Evolutionary conservation across 1,284 basidiomycete species (phyloP).

Genomic region (Microbotryomycetes sp.): DNA sequence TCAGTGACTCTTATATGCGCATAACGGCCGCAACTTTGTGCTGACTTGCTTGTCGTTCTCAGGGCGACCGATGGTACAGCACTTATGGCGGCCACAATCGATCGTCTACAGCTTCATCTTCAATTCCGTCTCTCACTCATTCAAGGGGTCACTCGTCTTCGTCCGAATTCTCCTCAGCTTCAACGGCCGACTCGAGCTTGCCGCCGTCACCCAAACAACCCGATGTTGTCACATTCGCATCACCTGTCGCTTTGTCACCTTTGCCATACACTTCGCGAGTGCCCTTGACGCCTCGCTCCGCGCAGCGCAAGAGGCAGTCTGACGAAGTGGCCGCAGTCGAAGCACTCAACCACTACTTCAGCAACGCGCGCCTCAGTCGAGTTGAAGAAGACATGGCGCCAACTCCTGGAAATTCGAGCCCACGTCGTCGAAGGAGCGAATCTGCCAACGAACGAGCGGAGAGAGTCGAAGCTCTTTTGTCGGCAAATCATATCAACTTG

Average conservation of each 20-base stretch:
- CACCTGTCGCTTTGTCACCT: background rate
- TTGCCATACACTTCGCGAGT: conserved; percentile 7
- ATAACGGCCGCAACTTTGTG: too few relatives aligned
- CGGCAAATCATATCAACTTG: background rate
- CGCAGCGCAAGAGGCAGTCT: conserved; percentile 10
- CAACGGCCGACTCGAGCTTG: conserved; percentile 25
- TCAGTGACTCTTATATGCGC: too few relatives aligned
- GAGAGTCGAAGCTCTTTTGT: background rate
- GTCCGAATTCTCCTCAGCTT: conserved; percentile 14
- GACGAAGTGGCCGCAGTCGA: conserved; percentile 22
- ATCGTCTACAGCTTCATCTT: conserved; percentile 12
- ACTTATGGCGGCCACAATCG: conserved; percentile 12
- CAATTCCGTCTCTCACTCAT: conserved; percentile 13
- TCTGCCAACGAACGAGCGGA: background rate
- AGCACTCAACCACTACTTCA: conserved; percentile 27
- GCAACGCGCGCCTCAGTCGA: conserved; percentile 17
- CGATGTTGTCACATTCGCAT: background rate
- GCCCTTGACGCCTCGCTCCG: conserved; percentile 19
- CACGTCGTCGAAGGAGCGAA: background rate
- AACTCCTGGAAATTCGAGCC: background rate
- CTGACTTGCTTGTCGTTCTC: background rate
- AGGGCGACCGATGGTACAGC: conserved; percentile 19
- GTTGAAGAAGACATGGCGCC: conserved; percentile 14
- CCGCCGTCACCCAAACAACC: conserved; percentile 15
- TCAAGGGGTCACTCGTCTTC: conserved; percentile 27